Evolutionary conservation across 2,329 filamentous ascomycete genomes (phyloP).

Genomic region (Fusarium pseudoanthophilum): DNA sequence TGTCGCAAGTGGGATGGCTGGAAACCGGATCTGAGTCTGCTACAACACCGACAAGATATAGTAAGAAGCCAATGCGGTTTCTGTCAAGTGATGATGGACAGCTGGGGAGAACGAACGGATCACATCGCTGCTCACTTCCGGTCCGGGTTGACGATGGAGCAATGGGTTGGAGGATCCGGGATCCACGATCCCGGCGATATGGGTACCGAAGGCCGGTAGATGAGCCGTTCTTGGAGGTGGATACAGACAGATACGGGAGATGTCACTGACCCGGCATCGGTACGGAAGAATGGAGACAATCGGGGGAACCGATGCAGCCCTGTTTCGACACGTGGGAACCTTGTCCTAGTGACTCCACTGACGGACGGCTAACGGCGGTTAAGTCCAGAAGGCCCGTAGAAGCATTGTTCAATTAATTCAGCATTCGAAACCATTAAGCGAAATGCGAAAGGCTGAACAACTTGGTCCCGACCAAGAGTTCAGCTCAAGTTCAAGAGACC

Average conservation of each 20-base stretch:
- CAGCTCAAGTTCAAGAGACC: background rate
- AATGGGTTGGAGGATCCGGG: constrained; percentile 40
- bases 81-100: constrained; percentile 40
- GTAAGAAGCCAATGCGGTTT: constrained; percentile 47
- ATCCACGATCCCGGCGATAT: constrained; percentile 34
- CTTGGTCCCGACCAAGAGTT: background rate
- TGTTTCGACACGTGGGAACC: constrained; percentile 30
- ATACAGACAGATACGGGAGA: background rate
- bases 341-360: constrained; percentile 19
- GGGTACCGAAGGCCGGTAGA: constrained; percentile 11
- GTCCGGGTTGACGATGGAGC: constrained; percentile 46
- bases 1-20: constrained; percentile 61
- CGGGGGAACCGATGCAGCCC: constrained; percentile 29
- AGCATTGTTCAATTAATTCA: background rate
- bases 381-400: constrained; percentile 6
- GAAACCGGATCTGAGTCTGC: constrained; percentile 54
- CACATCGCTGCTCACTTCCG: constrained; percentile 47
- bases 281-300: constrained; percentile 14
- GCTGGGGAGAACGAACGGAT: constrained; percentile 45
- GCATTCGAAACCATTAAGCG: background rate
- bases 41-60: constrained; percentile 46
- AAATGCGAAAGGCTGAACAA: background rate
- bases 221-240: constrained; percentile 1
- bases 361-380: constrained; percentile 21
- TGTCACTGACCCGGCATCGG: constrained; percentile 15